phyloP scores from a whole-genome alignment of 2,329 filamentous ascomycete genomes.

The Monosporascus sp. region DNA sequence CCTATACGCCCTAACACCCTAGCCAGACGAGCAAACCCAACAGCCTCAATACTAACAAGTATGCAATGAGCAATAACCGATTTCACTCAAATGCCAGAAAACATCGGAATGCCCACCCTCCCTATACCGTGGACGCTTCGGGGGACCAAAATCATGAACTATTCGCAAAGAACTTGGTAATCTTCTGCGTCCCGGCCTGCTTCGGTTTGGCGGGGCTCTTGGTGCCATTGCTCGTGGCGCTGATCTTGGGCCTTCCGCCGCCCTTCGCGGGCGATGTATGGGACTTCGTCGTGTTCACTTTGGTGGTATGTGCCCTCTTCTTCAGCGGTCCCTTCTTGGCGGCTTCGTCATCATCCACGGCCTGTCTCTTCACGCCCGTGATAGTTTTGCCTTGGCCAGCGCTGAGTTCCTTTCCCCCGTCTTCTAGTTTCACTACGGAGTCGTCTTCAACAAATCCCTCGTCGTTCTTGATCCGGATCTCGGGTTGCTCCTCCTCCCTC shows the following conservation, averaged over 20 bases:
- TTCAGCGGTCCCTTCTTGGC: constrained; percentile 18
- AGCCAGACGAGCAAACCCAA: no score
- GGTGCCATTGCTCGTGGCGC: constrained; percentile 34
- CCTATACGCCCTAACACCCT: no score
- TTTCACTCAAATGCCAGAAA: no score
- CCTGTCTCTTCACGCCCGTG: constrained; percentile 22
- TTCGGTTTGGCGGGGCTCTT: constrained; percentile 28
- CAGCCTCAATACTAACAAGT: no score
- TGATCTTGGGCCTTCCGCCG: constrained; percentile 27
- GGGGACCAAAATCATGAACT: constrained; percentile 26
- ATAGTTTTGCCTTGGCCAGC: neutral
- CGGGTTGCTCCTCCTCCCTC: constrained; percentile 12
- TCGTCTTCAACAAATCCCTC: constrained; percentile 13
- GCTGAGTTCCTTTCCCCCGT: neutral
- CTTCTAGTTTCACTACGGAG: neutral
- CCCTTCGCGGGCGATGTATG: constrained; percentile 17
- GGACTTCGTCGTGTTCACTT: constrained; percentile 9
- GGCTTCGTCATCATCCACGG: constrained; percentile 7
- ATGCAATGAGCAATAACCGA: no score
- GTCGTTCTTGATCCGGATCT: constrained; percentile 16
- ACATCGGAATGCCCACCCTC: no score
- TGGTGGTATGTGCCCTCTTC: constrained; percentile 8
- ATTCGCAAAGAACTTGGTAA: constrained; percentile 41
- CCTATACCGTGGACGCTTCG: no score
- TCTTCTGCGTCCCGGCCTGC: constrained; percentile 35